Evolutionary conservation across 1,284 basidiomycete species (phyloP), one percentile per base, ranked within the genome.

Genomic region (Heterobasidion occidentale): DNA sequence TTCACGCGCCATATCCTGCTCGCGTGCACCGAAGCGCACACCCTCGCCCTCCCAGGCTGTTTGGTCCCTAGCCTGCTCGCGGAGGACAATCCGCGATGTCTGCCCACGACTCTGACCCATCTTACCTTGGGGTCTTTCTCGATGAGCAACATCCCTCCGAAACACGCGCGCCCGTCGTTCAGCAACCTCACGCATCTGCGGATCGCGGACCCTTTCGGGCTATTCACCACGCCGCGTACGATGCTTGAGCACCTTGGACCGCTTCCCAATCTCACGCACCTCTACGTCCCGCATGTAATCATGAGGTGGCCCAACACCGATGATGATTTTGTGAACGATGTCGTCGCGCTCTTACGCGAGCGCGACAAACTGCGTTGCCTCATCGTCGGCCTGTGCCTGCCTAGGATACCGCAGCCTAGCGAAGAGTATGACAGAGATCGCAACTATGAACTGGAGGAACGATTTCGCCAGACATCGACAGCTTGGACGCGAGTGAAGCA

Each of bases 271-370:
- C 68, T 78, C 9, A 69, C 75, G 7, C 71, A 77, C 58, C 64
- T 78, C n/a, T 68, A 74, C 46, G 63, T 78, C 19, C 62, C 73
- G 2, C 73, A 75, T 34, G 68, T 71, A 5, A 65, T 70, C 19
- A 66, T 73, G 50, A 71, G 71, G 3, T 77, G 77, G 58, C 66
- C 69, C 56, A 71, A 70, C 42, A 78, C 77, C 56, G 76, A 78
- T 59, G 46, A 57, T 6, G 61, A 67, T 12, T 77, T 78, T 54
- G 64, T 65, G 7, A 61, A 67, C 6, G 72, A 75, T 27, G 58
- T 77, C n/a, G 57, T 57, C 19, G 33, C 55, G 11, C 63, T 77
- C 44, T 63, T 76, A n/a, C 57, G 51, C 8, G 59, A 55, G 50
- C 66, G 65, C n/a, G 63, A 65, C 2, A 58, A 49, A 9, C 52